These are phyloP conservation scores for Fonsecaea monophora DNA, from an alignment of 2,329 filamentous ascomycete species.

Conservation along the genomic window DNA sequence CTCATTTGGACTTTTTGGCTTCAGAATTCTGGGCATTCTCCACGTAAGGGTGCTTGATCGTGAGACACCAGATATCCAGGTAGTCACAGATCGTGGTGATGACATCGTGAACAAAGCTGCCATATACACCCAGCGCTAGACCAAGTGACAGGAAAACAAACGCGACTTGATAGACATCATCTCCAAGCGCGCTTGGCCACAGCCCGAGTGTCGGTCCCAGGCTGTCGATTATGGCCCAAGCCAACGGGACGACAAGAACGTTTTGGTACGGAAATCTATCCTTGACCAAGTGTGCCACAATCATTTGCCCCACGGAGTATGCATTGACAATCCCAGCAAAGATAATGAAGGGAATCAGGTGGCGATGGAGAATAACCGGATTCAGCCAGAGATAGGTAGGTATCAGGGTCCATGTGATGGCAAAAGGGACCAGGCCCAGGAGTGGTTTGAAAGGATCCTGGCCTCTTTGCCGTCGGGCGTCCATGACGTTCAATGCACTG, in stretches of 20 bases:
- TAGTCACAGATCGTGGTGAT: constrained; percentile 98
- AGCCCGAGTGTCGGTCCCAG: constrained; percentile 72
- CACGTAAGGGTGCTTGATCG: constrained; percentile 81
- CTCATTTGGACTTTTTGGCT: constrained; percentile 36
- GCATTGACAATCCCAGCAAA: constrained; percentile 91
- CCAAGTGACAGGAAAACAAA: constrained; percentile 91
- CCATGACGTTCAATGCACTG: constrained; percentile 81
- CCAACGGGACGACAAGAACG: constrained; percentile 78
- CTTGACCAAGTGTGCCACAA: constrained; percentile 89
- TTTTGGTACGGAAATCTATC: constrained; percentile 90
- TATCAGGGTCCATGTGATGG: constrained; percentile 77
- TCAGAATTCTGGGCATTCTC: constrained; percentile 44
- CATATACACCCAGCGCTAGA: constrained; percentile 86
- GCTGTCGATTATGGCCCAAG: constrained; percentile 79
- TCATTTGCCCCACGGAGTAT: constrained; percentile 94
- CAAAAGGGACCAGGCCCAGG: constrained; percentile 82
- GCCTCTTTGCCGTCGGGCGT: constrained; percentile 75
- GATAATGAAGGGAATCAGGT: constrained; percentile 87
- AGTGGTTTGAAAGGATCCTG: constrained; percentile 70
- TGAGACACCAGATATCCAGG: constrained; percentile 96
- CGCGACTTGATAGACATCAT: constrained; percentile 84
- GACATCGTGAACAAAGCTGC: constrained; percentile 93
- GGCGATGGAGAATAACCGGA: constrained; percentile 78
- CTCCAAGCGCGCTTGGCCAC: constrained; percentile 78
- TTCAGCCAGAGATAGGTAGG: constrained; percentile 82